phyloP scores from a whole-genome alignment of 192 early-diverging fungal genomes.

The Backusella morwellensis region DNA sequence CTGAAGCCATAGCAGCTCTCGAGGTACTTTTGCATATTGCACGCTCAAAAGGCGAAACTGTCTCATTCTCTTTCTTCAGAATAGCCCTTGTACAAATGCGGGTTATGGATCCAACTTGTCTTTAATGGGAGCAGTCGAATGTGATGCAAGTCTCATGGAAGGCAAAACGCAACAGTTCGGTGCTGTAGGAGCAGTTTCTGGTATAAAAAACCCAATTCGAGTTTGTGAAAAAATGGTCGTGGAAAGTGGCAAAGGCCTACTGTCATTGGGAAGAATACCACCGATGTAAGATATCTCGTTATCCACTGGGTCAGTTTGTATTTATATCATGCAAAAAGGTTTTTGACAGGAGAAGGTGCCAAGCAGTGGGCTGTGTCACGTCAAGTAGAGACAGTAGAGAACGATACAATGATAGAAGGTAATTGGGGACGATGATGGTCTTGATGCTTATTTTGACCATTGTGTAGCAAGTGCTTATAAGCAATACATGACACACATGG shows the following conservation, averaged over 20 bases:
- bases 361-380: conserved; percentile 38
- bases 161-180: conserved; percentile 65
- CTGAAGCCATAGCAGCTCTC: conserved; percentile 33
- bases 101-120: conserved; percentile 81
- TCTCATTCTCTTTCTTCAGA: conserved; percentile 5
- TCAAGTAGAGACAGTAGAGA: background rate
- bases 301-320: background rate
- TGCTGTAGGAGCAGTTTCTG: conserved; percentile 68
- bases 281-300: conserved; percentile 38
- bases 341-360: conserved; percentile 59
- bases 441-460: background rate
- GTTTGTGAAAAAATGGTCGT: conserved; percentile 50
- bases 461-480: background rate
- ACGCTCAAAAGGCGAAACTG: background rate
- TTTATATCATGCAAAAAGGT: conserved; percentile 21
- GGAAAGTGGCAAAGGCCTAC: conserved; percentile 40
- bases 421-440: background rate
- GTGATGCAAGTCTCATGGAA: conserved; percentile 85
- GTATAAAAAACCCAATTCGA: conserved; percentile 68
- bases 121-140: conserved; percentile 71
- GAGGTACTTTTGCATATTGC: conserved; percentile 24
- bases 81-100: conserved; percentile 46
- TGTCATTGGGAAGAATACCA: conserved; percentile 45
- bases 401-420: conserved; percentile 22
- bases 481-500: background rate